A percentile compares a stretch with the other conserved stretches of the same genome.
Conservation (phyloP, 805 yeast species). For the Huiozyma naganishii region DNA sequence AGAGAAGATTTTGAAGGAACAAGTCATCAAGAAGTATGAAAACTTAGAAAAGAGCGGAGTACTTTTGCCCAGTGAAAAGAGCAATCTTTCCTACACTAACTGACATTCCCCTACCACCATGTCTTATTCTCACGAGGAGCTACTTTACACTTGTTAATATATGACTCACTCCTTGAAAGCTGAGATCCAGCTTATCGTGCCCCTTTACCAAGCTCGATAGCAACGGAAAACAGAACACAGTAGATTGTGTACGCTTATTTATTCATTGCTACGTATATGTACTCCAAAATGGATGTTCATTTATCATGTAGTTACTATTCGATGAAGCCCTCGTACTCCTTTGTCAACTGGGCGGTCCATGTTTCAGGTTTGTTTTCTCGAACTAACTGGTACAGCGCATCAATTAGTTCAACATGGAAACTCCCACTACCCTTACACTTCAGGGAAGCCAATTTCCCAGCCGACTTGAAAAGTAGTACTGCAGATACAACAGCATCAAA, state of each 20-base stretch:
- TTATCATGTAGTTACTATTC: too few species aligned
- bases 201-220: too few species aligned
- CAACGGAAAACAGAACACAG: too few species aligned
- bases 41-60: conserved; percentile 33
- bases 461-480: conserved; percentile 45
- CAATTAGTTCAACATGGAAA: conserved; percentile 23
- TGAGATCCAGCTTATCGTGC: too few species aligned
- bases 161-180: too few species aligned
- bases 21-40: conserved; percentile 44
- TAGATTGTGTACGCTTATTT: too few species aligned
- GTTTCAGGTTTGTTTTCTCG: conserved; percentile 14
- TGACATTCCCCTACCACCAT: conserved; percentile 9
- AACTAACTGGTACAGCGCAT: conserved; percentile 20
- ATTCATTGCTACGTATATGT: too few species aligned
- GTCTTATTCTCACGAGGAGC: background rate
- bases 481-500: conserved; percentile 45
- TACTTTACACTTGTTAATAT: too few species aligned
- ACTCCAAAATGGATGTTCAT: too few species aligned
- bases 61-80: conserved; percentile 50
- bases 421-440: conserved; percentile 29
- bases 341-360: conserved; percentile 16
- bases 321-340: background rate
- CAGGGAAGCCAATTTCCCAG: conserved; percentile 45
- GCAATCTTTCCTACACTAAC: conserved; percentile 39
- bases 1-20: conserved; percentile 40